Evolutionary conservation across 1,284 basidiomycete genomes (phyloP).

Genomic region (Phellinidium pouzarii): DNA sequence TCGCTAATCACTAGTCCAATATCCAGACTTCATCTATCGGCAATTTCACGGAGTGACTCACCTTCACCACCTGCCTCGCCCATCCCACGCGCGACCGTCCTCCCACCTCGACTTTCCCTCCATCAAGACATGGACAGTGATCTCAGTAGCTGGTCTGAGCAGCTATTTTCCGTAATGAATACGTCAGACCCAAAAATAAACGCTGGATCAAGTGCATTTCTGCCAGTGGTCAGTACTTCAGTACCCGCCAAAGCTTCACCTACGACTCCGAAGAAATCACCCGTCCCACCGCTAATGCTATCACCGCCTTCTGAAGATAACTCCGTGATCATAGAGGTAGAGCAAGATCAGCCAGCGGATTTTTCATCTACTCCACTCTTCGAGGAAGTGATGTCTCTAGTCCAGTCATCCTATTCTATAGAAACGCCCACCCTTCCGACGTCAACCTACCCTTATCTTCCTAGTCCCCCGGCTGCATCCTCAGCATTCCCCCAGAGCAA

Average conservation of each 20-base stretch:
- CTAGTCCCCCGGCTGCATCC: conserved; percentile 2
- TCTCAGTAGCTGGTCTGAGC: conserved; percentile 26
- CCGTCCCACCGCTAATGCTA: conserved; percentile 13
- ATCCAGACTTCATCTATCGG: conserved; percentile 3
- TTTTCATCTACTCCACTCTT: conserved; percentile 15
- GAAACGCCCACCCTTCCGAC: neutral
- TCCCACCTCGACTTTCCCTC: conserved; percentile 51
- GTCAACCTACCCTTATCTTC: conserved; percentile 11
- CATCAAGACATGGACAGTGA: conserved; percentile 33
- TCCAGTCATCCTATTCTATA: conserved; percentile 2
- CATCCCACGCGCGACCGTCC: conserved; percentile 29
- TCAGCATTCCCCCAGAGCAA: conserved; percentile 2
- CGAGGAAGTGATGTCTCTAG: conserved; percentile 16
- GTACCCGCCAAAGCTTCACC: neutral
- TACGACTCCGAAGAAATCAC: conserved; percentile 6
- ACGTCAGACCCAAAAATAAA: conserved; percentile 12
- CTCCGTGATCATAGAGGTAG: conserved; percentile 6
- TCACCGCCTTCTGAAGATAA: conserved; percentile 8
- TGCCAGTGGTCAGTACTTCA: neutral
- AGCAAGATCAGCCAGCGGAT: neutral
- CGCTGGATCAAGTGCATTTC: neutral
- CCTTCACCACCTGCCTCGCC: conserved; percentile 14
- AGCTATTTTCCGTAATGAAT: conserved; percentile 25
- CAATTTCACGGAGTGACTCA: conserved; percentile 17
- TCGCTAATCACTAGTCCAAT: neutral